Percentiles rank a stretch among this genome's conserved stretches.
Evolutionary conservation across 2,329 filamentous ascomycete genomes (phyloP).

Genomic region (Macrophomina tecta): DNA sequence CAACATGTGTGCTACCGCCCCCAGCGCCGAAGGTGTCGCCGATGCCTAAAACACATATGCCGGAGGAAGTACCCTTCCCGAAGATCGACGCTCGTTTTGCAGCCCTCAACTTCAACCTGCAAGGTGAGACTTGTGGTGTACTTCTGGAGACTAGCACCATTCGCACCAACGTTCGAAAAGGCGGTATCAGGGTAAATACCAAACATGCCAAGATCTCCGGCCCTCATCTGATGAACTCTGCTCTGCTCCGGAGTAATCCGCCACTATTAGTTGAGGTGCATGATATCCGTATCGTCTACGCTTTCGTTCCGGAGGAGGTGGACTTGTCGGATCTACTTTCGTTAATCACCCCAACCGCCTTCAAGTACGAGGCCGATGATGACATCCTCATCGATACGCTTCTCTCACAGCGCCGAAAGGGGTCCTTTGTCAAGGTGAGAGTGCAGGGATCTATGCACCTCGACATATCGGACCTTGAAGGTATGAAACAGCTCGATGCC

Average conservation of each 20-base stretch:
- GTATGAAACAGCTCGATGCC: slow-evolving; percentile 70
- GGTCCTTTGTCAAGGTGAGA: slow-evolving; percentile 76
- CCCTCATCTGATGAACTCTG: slow-evolving; percentile 64
- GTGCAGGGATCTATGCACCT: slow-evolving; percentile 44
- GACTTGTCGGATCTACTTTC: slow-evolving; percentile 84
- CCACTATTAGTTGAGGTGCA: slow-evolving; percentile 60
- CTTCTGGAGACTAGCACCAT: slow-evolving; percentile 78
- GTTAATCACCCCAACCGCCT: slow-evolving; percentile 88
- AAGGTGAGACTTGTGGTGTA: slow-evolving; percentile 78
- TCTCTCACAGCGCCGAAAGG: slow-evolving; percentile 83
- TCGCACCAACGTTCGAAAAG: slow-evolving; percentile 77
- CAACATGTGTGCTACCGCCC: slow-evolving; percentile 63
- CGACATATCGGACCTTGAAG: slow-evolving; percentile 64
- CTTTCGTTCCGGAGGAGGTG: slow-evolving; percentile 73
- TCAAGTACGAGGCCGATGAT: slow-evolving; percentile 86
- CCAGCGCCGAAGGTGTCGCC: slow-evolving; percentile 41
- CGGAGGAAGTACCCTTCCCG: slow-evolving; percentile 33
- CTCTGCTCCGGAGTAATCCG: slow-evolving; percentile 54
- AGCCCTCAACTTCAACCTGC: slow-evolving; percentile 76
- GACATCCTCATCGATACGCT: slow-evolving; percentile 95
- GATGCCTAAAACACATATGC: slow-evolving; percentile 29
- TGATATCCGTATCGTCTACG: slow-evolving; percentile 74
- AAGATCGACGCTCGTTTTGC: slow-evolving; percentile 81
- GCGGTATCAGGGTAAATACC: slow-evolving; percentile 74
- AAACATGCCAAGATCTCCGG: slow-evolving; percentile 77